Conservation (phyloP, 2,329 filamentous ascomycete species). For the Calcarisporium arbuscula region DNA sequence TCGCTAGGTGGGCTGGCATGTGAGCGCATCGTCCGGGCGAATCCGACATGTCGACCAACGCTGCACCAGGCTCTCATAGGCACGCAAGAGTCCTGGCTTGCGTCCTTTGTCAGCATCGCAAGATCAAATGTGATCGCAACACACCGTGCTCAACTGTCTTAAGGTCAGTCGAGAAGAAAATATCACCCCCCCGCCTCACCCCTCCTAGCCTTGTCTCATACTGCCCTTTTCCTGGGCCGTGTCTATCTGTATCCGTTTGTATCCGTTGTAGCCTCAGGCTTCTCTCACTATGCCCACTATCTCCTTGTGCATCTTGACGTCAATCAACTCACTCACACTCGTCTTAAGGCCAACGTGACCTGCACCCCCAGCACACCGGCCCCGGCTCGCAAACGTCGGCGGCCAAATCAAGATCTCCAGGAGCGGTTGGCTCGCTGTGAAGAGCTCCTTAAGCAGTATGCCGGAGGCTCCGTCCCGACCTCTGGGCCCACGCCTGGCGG, state of each 20-base stretch:
- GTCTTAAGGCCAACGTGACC: conserved; percentile 46
- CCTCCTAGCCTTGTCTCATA: too few species aligned
- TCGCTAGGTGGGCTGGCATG: conserved; percentile 22
- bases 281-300: conserved; percentile 1
- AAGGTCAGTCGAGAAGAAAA: too few species aligned
- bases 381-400: conserved; percentile 50
- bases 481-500: conserved; percentile 13
- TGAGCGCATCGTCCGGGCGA: conserved; percentile 14
- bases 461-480: conserved; percentile 26
- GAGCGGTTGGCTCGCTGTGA: conserved; percentile 54
- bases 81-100: conserved; percentile 44
- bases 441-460: conserved; percentile 52
- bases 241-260: too few species aligned
- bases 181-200: too few species aligned
- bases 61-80: conserved; percentile 26
- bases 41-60: conserved; percentile 25
- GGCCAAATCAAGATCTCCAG: conserved; percentile 56
- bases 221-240: too few species aligned
- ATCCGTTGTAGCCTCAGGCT: neutral
- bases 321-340: conserved; percentile 9
- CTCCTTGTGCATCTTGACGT: conserved; percentile 2
- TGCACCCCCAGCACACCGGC: conserved; percentile 56
- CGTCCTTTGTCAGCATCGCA: conserved; percentile 53
- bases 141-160: conserved; percentile 55
- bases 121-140: conserved; percentile 56